Evolutionary conservation across 352 stramenopile species (phyloP), one percentile per base, ranked within the genome.

Genomic region (Pythium dissotocum): DNA sequence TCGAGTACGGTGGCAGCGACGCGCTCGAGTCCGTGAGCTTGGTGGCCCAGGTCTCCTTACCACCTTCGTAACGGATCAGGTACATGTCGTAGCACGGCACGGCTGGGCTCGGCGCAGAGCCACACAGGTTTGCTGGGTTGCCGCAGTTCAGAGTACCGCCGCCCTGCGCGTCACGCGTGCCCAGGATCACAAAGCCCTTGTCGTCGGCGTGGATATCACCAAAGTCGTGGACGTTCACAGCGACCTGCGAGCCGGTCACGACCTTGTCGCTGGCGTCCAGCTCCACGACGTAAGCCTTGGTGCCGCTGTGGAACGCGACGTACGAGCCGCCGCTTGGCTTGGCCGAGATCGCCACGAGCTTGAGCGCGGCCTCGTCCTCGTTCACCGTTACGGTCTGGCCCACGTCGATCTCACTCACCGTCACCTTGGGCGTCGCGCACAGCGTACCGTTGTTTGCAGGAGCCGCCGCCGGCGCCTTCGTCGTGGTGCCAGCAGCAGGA

Each of bases 81-180:
- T 88, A 85, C 78, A 88, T 88, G 69, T 87, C 78, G 63, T 83
- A 89, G 62, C 80, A 89, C 16, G 80, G 61, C 18, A 77, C 66
- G 0, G 77, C 54, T 10, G 77, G 76, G 66, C 49, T 77, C 10
- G 80, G 77, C 4, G 75, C 72, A 1, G 72, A 42, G 6, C 77
- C 77, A 44, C 80, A 88, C 9, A 88, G 51, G 69, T 88, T 88
- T 44, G 72, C 77, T 26, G 76, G 76, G 67, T 80, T 83, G 28
- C 80, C 80, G 28, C 80, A 88, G 69, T 88, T 85, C 33, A 85
- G 69, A n/a, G 76, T 88, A 48, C 78, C 80, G 33, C 80, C 80
- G 0, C 78, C 80, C 54, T 84, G 48, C 1, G 80, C 80, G 42
- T 79, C 75, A 57, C 80, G 77, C 54, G 80, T 86, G 2, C 72